Conservation (phyloP, 495 filamentous ascomycete genomes). For the Penicillium robsamsonii region DNA sequence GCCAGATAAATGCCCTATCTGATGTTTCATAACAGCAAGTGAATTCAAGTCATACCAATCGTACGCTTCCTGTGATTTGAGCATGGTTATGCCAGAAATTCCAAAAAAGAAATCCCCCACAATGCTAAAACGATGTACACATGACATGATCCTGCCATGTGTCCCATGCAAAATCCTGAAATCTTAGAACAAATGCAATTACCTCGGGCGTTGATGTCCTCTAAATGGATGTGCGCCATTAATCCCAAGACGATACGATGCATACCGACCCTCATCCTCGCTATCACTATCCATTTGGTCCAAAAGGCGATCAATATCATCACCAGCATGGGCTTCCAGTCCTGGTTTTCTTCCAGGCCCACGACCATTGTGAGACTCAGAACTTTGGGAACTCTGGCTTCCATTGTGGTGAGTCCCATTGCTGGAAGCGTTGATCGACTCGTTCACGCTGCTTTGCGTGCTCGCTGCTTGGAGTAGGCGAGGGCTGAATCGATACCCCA, state of each 20-base stretch:
- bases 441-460: slow-evolving; percentile 33
- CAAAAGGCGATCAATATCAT: slow-evolving; percentile 52
- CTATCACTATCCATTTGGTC: slow-evolving; percentile 53
- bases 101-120: neutral
- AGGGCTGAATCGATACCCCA: slow-evolving; percentile 49
- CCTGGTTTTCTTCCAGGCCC: slow-evolving; percentile 13
- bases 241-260: slow-evolving; percentile 17
- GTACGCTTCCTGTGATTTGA: neutral
- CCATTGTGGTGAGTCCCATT: slow-evolving; percentile 13
- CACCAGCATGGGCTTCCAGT: slow-evolving; percentile 40
- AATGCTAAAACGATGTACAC: neutral
- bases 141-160: neutral
- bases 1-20: neutral
- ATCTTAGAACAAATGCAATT: slow-evolving; percentile 1
- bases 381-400: slow-evolving; percentile 26
- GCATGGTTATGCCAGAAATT: neutral
- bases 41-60: neutral
- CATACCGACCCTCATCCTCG: slow-evolving; percentile 33
- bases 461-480: slow-evolving; percentile 23
- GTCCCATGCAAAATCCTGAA: neutral
- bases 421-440: slow-evolving; percentile 25
- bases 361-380: slow-evolving; percentile 14
- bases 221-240: slow-evolving; percentile 11
- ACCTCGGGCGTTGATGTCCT: slow-evolving; percentile 13
- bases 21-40: neutral